Evolutionary conservation across 164 flowering plant species (phyloP), one percentile per base, ranked within the genome.

Genomic region (Malania oleifera): DNA sequence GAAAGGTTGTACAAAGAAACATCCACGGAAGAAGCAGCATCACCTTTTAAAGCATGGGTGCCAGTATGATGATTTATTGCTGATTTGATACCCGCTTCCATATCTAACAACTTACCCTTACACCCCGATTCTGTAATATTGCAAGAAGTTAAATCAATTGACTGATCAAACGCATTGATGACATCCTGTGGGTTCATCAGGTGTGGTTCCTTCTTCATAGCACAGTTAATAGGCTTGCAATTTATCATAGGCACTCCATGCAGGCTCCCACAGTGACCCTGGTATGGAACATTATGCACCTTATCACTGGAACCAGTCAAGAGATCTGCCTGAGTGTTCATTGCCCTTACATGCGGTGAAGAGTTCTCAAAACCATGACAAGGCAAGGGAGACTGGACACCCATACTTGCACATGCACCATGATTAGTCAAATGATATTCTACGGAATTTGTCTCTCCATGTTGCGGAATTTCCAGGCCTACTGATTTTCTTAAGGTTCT

Each of bases 1-100:
- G 75, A 68, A 18, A 59, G 67, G 25, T 65, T 54, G 35, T 25
- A 22, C 44, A 65, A 15, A 27, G 76, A 68, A 46, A 65, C 50
- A 59, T 65, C 54, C 54, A 59, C 54, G 5, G 64, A 19, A n/a
- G 54, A 53, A 15, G 65, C 55, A 20, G 47, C 5, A 25, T 39
- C 37, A 20, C 54, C 45, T 1, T 56, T 14, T 15, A 8, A 26
- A 43, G 27, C 35, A 51, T 46, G 50, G 41, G 18, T 5, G 8
- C 25, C 46, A 26, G 20, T 29, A 37, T 12, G 44, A 59, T 29
- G 19, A 46, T 25, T 49, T 34, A n/a, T 38, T 28, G 26, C 28
- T 49, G 53, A 18, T 29, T 29, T 45, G n/a, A 19, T 23, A 19
- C 27, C 26, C 51, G 55, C 57, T 53, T 28, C 50, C 2, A 34